These are phyloP conservation scores for Suhomyces sp. DNA, from an alignment of 805 yeast species.

Conservation along the genomic window DNA sequence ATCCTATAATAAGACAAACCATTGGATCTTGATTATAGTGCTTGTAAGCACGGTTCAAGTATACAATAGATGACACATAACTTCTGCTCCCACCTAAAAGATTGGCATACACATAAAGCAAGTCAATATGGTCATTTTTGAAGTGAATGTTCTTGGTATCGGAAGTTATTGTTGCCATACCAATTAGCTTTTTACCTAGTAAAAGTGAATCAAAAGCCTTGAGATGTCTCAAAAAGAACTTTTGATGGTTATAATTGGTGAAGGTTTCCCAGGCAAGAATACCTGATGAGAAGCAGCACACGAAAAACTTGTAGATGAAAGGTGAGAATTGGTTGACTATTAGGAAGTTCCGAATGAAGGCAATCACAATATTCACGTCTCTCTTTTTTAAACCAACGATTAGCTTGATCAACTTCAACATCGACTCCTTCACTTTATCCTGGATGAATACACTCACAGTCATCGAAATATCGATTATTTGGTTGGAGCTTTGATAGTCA, in stretches of 20 bases:
- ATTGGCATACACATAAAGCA: slow-evolving; percentile 76
- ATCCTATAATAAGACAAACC: slow-evolving; percentile 68
- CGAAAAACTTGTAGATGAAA: slow-evolving; percentile 60
- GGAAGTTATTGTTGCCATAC: slow-evolving; percentile 74
- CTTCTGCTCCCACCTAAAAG: slow-evolving; percentile 78
- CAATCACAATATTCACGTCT: slow-evolving; percentile 54
- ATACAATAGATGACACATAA: slow-evolving; percentile 77
- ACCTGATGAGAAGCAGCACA: slow-evolving; percentile 66
- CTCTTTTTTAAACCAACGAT: slow-evolving; percentile 48
- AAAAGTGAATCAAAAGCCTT: slow-evolving; percentile 81
- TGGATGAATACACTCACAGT: slow-evolving; percentile 76
- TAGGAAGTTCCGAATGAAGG: slow-evolving; percentile 60
- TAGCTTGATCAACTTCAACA: slow-evolving; percentile 65
- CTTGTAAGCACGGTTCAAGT: slow-evolving; percentile 67
- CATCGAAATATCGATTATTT: slow-evolving; percentile 67
- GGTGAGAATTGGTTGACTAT: slow-evolving; percentile 75
- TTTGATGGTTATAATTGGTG: slow-evolving; percentile 81
- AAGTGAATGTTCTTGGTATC: slow-evolving; percentile 40
- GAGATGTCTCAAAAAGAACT: slow-evolving; percentile 82
- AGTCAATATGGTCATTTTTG: slow-evolving; percentile 55
- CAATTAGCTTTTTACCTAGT: slow-evolving; percentile 52
- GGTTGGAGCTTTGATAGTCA: slow-evolving; percentile 51
- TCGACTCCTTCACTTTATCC: slow-evolving; percentile 55
- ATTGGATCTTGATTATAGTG: slow-evolving; percentile 74
- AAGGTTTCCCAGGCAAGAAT: slow-evolving; percentile 55